A percentile compares a stretch with the other conserved stretches of the same genome.
Evolutionary conservation across 768 basidiomycete species (phyloP).

Genomic region (Polyporus arcularius): DNA sequence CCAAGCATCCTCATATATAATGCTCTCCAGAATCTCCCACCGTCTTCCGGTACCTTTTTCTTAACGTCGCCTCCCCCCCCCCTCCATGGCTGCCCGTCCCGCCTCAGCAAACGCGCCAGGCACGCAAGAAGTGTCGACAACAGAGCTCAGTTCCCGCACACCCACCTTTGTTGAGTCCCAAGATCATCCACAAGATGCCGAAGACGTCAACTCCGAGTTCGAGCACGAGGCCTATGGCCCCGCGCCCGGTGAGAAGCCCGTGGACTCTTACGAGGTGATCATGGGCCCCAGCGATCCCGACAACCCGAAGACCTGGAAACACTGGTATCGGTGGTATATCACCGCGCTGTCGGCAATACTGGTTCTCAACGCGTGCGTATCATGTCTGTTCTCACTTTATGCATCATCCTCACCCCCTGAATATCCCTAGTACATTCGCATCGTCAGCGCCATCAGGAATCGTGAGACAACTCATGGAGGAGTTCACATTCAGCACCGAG

Average conservation of each 20-base stretch:
- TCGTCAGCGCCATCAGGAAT: slow-evolving; percentile 60
- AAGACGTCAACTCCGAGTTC: slow-evolving; percentile 22
- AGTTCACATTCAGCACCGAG: slow-evolving; percentile 52
- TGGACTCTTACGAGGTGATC: slow-evolving; percentile 26
- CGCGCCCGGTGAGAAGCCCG: slow-evolving; percentile 25
- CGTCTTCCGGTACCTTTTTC: too few relatives aligned
- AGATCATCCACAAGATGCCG: not conserved
- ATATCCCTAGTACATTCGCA: slow-evolving; percentile 55
- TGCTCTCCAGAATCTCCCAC: too few relatives aligned
- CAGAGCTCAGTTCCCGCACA: slow-evolving; percentile 14
- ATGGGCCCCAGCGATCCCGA: slow-evolving; percentile 27
- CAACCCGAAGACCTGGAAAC: slow-evolving; percentile 26
- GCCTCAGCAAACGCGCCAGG: too few relatives aligned
- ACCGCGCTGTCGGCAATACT: slow-evolving; percentile 26
- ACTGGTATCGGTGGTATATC: slow-evolving; percentile 28
- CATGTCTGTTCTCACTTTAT: not conserved
- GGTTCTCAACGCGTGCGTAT: slow-evolving; percentile 40
- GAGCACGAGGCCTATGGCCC: slow-evolving; percentile 29
- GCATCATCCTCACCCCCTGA: slow-evolving; percentile 47
- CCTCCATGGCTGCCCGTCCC: too few relatives aligned
- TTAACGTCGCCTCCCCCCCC: too few relatives aligned
- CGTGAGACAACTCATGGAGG: slow-evolving; percentile 41
- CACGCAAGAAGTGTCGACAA: too few relatives aligned
- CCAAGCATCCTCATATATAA: too few relatives aligned
- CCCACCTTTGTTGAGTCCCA: slow-evolving; percentile 19